A percentile compares a stretch with the other conserved stretches of the same genome.
phyloP scores from a whole-genome alignment of 257 asterid genomes.

The Jacaranda mimosifolia region DNA sequence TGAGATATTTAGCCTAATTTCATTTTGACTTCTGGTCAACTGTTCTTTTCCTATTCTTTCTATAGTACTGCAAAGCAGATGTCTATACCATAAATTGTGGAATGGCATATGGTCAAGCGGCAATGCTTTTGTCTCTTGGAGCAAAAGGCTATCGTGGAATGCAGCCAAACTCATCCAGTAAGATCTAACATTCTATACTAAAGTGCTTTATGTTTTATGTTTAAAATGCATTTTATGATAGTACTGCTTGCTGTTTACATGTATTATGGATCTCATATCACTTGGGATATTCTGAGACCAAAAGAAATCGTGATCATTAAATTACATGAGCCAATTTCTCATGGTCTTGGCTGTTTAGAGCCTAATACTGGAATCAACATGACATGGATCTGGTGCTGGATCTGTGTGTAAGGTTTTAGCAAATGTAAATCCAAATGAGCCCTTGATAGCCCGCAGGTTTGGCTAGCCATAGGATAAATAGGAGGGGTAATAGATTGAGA shows the following conservation, averaged over 20 bases:
- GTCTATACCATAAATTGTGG: constrained; percentile 85
- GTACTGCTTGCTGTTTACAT: constrained; percentile 8
- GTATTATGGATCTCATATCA: not conserved
- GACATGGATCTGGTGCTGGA: not conserved
- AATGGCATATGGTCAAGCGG: constrained; percentile 97
- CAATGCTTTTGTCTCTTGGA: constrained; percentile 90
- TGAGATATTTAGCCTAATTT: constrained; percentile 9
- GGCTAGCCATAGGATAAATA: not conserved
- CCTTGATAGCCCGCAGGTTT: not conserved
- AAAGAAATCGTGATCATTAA: not conserved
- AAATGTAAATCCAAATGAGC: not conserved
- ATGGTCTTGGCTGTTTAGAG: not conserved
- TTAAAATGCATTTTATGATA: constrained; percentile 21
- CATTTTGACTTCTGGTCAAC: constrained; percentile 25
- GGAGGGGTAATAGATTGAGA: not conserved
- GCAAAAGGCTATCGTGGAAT: constrained; percentile 80
- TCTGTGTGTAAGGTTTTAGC: not conserved
- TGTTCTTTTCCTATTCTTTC: constrained; percentile 11
- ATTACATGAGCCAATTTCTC: not conserved
- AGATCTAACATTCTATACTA: constrained; percentile 38
- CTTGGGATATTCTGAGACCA: not conserved
- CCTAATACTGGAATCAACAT: not conserved
- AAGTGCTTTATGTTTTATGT: constrained; percentile 12
- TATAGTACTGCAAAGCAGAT: constrained; percentile 76
- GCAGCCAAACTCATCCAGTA: constrained; percentile 83